Evolutionary conservation across 257 asterid genomes (phyloP).

Genomic region (Linderniella brevidens): DNA sequence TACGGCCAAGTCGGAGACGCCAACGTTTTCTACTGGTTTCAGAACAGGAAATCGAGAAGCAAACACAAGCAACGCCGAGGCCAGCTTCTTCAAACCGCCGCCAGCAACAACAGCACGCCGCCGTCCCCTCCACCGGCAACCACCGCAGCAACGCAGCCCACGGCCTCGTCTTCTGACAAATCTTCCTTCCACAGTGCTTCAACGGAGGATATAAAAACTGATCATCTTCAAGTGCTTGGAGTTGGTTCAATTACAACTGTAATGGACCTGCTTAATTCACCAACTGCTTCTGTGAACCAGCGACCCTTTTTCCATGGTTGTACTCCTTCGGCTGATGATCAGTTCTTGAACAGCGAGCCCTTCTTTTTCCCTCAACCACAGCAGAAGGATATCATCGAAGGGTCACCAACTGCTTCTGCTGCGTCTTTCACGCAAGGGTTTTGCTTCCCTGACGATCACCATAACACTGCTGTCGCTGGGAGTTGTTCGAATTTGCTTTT

Average conservation of each 20-base stretch:
- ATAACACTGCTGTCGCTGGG: conserved; percentile 8
- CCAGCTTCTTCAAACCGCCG: conserved; percentile 17
- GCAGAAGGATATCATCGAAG: neutral
- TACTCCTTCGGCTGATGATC: conserved; percentile 5
- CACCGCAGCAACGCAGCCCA: conserved; percentile 3
- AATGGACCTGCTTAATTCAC: conserved; percentile 30
- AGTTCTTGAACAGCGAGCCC: conserved; percentile 26
- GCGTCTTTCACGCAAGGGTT: conserved; percentile 24
- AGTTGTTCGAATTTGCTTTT: conserved; percentile 20
- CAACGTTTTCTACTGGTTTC: conserved; percentile 93
- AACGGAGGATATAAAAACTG: conserved; percentile 13
- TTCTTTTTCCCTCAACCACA: conserved; percentile 24
- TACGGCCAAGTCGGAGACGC: conserved; percentile 93
- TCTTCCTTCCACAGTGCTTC: conserved; percentile 27
- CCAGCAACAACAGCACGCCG: conserved; percentile 12
- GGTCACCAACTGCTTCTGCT: neutral
- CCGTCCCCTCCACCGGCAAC: conserved; percentile 7
- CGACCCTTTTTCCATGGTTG: conserved; percentile 14
- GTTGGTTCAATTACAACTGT: conserved; percentile 16
- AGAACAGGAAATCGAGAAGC: conserved; percentile 75
- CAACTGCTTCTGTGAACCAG: conserved; percentile 47
- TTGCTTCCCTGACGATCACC: conserved; percentile 22
- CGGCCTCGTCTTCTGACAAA: conserved; percentile 39
- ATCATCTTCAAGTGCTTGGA: conserved; percentile 14
- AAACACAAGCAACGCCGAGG: conserved; percentile 64